These are phyloP conservation scores for Rosa rugosa DNA, from an alignment of 306 rosid genomes.

Conservation along the genomic window DNA sequence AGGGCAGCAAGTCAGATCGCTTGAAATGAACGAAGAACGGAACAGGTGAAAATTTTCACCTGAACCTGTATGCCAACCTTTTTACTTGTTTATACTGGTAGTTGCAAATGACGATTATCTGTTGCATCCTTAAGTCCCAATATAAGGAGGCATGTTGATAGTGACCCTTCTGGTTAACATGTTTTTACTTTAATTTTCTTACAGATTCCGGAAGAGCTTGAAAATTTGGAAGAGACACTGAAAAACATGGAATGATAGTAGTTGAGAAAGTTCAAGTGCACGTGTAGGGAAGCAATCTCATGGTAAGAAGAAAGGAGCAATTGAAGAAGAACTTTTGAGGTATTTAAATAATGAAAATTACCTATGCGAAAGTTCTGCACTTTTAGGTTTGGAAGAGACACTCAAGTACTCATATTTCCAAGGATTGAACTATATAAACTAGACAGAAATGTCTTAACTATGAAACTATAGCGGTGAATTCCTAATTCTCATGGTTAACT, in stretches of 20 bases:
- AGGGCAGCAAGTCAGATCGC: slow-evolving; percentile 98
- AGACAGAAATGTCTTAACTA: not conserved
- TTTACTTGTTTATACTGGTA: not conserved
- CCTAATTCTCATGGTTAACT: not conserved
- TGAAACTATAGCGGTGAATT: not conserved
- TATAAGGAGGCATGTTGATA: not conserved
- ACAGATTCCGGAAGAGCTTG: slow-evolving; percentile 89
- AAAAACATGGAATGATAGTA: slow-evolving; percentile 59
- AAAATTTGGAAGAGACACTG: slow-evolving; percentile 95
- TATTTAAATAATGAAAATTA: slow-evolving; percentile 23
- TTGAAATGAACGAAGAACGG: slow-evolving; percentile 90
- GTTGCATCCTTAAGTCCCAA: not conserved
- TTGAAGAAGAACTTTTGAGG: slow-evolving; percentile 73
- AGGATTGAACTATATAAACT: not conserved
- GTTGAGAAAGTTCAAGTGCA: slow-evolving; percentile 84
- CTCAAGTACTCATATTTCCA: not conserved
- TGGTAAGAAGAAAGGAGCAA: slow-evolving; percentile 76
- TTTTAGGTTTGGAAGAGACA: not conserved
- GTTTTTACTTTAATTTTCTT: not conserved
- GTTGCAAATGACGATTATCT: not conserved
- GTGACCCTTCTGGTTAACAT: not conserved
- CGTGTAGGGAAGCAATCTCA: slow-evolving; percentile 53
- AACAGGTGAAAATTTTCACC: slow-evolving; percentile 48
- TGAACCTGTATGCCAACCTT: not conserved
- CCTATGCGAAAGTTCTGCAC: not conserved